Percentiles rank a stretch among this genome's conserved stretches.
Evolutionary conservation across 2,329 filamentous ascomycete species (phyloP).

Genomic region (Apiospora sp.): DNA sequence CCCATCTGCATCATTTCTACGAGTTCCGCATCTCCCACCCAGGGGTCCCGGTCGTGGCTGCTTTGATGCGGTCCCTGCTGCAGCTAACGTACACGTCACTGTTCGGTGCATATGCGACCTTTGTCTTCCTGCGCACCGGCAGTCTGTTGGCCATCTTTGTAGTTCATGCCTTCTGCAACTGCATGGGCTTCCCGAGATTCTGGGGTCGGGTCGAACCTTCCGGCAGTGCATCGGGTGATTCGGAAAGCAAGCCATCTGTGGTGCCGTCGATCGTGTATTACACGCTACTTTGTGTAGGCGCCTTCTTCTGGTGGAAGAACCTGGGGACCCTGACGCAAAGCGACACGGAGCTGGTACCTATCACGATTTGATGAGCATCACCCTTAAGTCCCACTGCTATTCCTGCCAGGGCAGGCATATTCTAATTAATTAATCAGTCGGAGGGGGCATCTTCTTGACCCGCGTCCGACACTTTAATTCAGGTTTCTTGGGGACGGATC

Average conservation of each 20-base stretch:
- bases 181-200: conserved; percentile 85
- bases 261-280: conserved; percentile 85
- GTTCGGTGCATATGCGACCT: conserved; percentile 93
- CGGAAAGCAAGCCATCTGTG: conserved; percentile 46
- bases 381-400: not conserved
- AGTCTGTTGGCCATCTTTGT: conserved; percentile 78
- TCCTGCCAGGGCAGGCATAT: not conserved
- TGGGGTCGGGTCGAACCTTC: conserved; percentile 76
- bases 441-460: not conserved
- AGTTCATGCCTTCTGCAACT: conserved; percentile 91
- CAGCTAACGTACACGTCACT: conserved; percentile 91
- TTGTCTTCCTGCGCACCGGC: conserved; percentile 85
- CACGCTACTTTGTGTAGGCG: conserved; percentile 74
- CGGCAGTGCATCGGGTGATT: conserved; percentile 34
- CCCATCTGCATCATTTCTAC: conserved; percentile 95
- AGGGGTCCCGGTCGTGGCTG: conserved; percentile 66
- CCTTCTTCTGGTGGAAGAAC: conserved; percentile 72
- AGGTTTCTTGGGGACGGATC: not conserved
- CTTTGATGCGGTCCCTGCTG: conserved; percentile 76
- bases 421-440: conserved; percentile 1
- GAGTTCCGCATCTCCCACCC: conserved; percentile 88
- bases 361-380: conserved; percentile 24
- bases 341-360: conserved; percentile 53
- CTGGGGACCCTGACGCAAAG: conserved; percentile 79
- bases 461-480: not conserved